Evolutionary conservation across 345 rosid genomes (phyloP).

Genomic region (Populus pruinosa): DNA sequence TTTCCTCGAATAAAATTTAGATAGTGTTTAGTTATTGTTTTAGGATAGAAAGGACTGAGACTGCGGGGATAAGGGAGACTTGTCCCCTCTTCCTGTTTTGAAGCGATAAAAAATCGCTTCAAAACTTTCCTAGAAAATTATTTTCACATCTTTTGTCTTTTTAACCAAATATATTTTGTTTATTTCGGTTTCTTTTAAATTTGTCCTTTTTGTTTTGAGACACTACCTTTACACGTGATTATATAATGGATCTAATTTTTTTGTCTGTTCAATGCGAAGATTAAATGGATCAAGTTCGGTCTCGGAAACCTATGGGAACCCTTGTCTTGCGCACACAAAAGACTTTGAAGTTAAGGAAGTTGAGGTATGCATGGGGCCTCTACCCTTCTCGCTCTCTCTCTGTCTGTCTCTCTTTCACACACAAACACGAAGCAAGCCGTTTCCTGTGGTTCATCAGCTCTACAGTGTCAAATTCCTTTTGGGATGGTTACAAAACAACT

Average conservation of each 20-base stretch:
- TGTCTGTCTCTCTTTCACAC: neutral
- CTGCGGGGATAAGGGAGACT: too few species aligned
- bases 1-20: neutral
- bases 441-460: neutral
- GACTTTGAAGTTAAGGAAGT: slow-evolving; percentile 87
- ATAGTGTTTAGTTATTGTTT: too few species aligned
- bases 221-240: neutral
- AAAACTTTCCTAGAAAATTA: too few species aligned
- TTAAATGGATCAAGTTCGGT: slow-evolving; percentile 83
- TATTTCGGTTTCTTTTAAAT: too few species aligned
- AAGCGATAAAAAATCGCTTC: too few species aligned
- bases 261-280: slow-evolving; percentile 29
- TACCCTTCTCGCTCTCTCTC: neutral
- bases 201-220: too few species aligned
- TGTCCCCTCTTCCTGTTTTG: too few species aligned
- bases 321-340: slow-evolving; percentile 75
- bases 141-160: too few species aligned
- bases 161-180: too few species aligned
- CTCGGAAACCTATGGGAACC: slow-evolving; percentile 89
- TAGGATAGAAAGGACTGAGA: too few species aligned
- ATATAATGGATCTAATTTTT: neutral
- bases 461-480: neutral
- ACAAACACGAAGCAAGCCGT: neutral
- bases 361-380: slow-evolving; percentile 54
- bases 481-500: neutral